phyloP scores from a whole-genome alignment of 2,329 filamentous ascomycete species.

The Scytalidium sp. region DNA sequence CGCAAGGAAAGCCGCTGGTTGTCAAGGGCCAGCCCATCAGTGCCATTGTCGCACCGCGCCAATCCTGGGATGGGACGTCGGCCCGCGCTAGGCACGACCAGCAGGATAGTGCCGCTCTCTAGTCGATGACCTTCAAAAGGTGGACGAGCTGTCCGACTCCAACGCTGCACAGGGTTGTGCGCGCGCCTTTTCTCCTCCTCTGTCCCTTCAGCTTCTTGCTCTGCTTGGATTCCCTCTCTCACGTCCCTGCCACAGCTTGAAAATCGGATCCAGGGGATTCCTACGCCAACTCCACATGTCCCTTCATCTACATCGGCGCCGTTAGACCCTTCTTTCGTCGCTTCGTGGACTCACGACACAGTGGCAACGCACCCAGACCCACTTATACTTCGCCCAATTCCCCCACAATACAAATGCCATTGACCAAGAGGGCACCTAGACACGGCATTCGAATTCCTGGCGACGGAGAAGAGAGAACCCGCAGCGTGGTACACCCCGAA shows the following conservation, averaged over 20 bases:
- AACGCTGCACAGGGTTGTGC: neutral
- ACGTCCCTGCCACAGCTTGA: neutral
- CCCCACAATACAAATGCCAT: neutral
- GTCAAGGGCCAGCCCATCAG: neutral
- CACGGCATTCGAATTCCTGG: neutral
- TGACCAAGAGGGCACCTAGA: neutral
- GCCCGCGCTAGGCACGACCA: neutral
- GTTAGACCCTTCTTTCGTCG: neutral
- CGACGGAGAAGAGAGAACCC: neutral
- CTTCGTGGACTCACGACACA: neutral
- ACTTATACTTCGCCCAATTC: neutral
- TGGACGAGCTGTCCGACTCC: neutral
- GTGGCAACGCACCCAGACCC: neutral
- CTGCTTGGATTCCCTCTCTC: too few species aligned
- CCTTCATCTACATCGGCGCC: neutral
- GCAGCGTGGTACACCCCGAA: neutral
- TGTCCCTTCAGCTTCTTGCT: neutral
- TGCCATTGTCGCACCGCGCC: neutral
- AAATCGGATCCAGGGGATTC: too few species aligned
- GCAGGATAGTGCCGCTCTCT: neutral
- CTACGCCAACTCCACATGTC: too few species aligned
- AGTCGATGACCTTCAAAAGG: neutral
- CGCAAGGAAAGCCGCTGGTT: too few species aligned
- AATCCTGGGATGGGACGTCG: neutral
- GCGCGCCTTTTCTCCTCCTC: neutral